phyloP scores from a whole-genome alignment of 1,284 basidiomycete genomes.

The Laetiporus sulphureus region DNA sequence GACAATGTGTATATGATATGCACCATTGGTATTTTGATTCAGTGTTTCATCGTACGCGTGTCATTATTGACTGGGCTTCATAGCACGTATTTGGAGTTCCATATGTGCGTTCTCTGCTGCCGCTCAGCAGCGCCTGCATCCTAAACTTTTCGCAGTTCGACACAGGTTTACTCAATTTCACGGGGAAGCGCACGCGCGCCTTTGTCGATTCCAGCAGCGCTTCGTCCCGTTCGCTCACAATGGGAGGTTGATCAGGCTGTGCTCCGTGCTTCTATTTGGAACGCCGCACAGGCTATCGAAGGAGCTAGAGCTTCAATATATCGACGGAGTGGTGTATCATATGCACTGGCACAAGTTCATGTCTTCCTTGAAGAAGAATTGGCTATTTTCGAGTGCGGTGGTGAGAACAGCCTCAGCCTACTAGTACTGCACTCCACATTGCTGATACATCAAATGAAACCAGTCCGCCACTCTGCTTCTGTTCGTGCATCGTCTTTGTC shows the following conservation, averaged over 20 bases:
- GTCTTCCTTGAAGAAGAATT: too few relatives aligned
- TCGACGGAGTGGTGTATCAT: conserved; percentile 18
- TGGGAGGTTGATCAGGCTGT: conserved; percentile 5
- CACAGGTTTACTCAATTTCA: conserved; percentile 20
- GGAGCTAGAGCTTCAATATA: conserved; percentile 15
- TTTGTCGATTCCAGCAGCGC: conserved; percentile 17
- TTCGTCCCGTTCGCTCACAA: conserved; percentile 5
- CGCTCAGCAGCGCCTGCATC: background rate
- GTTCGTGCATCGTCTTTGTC: too few relatives aligned
- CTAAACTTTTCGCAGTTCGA: conserved; percentile 8
- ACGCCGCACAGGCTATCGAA: conserved; percentile 9
- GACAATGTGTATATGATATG: conserved; percentile 13
- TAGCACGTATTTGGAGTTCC: conserved; percentile 15
- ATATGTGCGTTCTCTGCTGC: conserved; percentile 11
- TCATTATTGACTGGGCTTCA: background rate
- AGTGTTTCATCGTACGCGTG: background rate
- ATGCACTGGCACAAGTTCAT: conserved; percentile 23
- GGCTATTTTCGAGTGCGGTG: too few relatives aligned
- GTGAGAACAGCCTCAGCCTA: too few relatives aligned
- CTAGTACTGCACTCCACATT: too few relatives aligned
- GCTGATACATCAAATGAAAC: too few relatives aligned
- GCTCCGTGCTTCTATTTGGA: conserved; percentile 15
- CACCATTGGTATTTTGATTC: conserved; percentile 12
- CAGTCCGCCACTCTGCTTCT: too few relatives aligned
- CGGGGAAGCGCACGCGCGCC: conserved; percentile 22